Base-by-base conservation (phyloP, 768 basidiomycete genomes). In the Trametes sanguinea region DNA sequence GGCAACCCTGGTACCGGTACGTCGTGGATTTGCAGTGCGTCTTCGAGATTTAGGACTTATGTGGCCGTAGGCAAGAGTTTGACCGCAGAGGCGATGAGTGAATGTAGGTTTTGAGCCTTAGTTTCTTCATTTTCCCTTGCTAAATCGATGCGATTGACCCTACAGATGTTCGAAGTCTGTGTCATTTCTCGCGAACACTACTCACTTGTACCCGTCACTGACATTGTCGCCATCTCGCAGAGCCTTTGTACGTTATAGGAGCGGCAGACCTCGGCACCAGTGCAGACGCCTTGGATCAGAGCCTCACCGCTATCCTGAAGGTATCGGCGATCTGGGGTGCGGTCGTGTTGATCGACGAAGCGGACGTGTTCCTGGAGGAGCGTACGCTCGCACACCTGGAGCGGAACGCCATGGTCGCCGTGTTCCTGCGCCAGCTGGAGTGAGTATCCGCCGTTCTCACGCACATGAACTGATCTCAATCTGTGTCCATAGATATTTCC, bases 301-400 rank as follows among this genome's bases (percentile, higher is more conserved):
- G 61, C 29, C 69, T 78, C 42, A 65, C 68, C 2, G 62, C 67
- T 7, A 70, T 74, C 37, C 74, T 77, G 57, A 74, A 73, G 51
- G 67, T 74, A 35, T 71, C 73, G 3, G 70, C 73, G 6, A 63
- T 69, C 3, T 76, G 76, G 76, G 69, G 70, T 29, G 74, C 76
- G 4, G 71, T 76, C 17, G 72, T 76, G 3, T 69, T 76, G 37
- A 72, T 75, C 43, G 74, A 75, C 67, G 74, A 71, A 58, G 85
- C 86, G 4, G 87, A 90, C 72, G 86, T 90, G 4, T 90, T 88
- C 81, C 78, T 90, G 33, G 87, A 89, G 67, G 83, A 85, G 69
- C 82, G 87, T 6, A 84, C 84, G 3, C 74, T 87, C 42, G 83
- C 86, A 57, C 83, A 88, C 67, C 69, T 88, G 11, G 79, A 85